phyloP scores from a whole-genome alignment of 495 filamentous ascomycete genomes.

The Penicillium samsonianum region DNA sequence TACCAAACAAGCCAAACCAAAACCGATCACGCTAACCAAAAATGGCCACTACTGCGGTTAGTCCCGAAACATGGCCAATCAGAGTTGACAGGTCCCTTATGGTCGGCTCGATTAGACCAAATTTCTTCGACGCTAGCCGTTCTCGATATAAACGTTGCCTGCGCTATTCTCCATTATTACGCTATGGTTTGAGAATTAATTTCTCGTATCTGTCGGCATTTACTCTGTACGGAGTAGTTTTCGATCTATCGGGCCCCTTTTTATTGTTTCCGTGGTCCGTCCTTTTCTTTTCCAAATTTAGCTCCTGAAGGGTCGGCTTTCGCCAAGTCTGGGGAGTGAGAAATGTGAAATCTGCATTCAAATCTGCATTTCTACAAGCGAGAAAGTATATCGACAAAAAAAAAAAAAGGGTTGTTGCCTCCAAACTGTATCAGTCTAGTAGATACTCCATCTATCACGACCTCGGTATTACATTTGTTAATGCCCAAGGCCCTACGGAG shows the following conservation, averaged over 20 bases:
- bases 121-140: not conserved
- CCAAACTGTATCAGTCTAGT: not conserved
- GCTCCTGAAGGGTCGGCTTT: not conserved
- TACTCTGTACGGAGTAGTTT: not conserved
- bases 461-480: not conserved
- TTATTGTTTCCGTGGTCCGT: conserved; percentile 5
- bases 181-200: not conserved
- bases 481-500: not conserved
- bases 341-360: not conserved
- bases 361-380: not conserved
- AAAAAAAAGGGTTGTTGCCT: not conserved
- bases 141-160: not conserved
- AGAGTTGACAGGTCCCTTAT: too few relatives aligned
- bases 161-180: not conserved
- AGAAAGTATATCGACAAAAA: not conserved
- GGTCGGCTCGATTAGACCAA: not conserved
- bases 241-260: not conserved
- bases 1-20: not conserved
- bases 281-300: not conserved
- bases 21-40: not conserved
- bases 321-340: not conserved
- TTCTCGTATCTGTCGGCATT: not conserved
- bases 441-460: not conserved
- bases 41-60: not conserved
- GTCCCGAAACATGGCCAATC: conserved; percentile 4